A percentile compares a stretch with the other conserved stretches of the same genome.
phyloP scores from a whole-genome alignment of 2,329 filamentous ascomycete genomes.

The Colletotrichum sp. region DNA sequence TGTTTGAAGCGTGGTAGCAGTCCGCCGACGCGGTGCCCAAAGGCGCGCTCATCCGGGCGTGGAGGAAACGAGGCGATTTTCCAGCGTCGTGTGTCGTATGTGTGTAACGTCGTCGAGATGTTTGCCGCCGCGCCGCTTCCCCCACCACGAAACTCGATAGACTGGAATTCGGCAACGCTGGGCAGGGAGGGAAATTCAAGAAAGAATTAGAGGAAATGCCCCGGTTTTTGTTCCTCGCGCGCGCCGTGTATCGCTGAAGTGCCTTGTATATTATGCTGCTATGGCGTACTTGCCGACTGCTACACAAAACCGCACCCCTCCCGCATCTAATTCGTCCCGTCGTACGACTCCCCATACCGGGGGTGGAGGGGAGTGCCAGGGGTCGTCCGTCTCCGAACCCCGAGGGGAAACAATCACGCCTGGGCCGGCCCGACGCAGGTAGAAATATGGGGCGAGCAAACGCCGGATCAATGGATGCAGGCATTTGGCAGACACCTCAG shows the following conservation, averaged over 20 bases:
- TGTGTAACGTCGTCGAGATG: neutral
- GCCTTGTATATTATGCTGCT: neutral
- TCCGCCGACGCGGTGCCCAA: neutral
- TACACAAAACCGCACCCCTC: neutral
- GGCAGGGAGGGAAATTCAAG: neutral
- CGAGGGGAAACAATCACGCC: neutral
- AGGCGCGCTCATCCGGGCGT: neutral
- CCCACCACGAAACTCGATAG: neutral
- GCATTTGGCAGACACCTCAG: neutral
- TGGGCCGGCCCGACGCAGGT: neutral
- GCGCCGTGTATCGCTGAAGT: neutral
- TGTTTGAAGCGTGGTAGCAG: conserved; percentile 9
- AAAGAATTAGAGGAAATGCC: neutral
- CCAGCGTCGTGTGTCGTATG: neutral
- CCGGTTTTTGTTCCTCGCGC: neutral
- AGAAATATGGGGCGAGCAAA: neutral
- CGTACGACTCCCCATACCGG: conserved; percentile 17
- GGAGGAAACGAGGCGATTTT: neutral
- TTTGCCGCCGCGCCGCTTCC: neutral
- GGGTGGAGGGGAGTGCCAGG: neutral
- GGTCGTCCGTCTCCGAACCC: conserved; percentile 7
- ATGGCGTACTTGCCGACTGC: neutral
- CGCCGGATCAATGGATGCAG: conserved; percentile 1
- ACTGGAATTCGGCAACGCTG: conserved; percentile 1
- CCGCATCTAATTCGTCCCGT: neutral